A percentile compares a stretch with the other conserved stretches of the same genome.
Conservation (phyloP, 768 basidiomycete genomes). For the Mycena latifolia region DNA sequence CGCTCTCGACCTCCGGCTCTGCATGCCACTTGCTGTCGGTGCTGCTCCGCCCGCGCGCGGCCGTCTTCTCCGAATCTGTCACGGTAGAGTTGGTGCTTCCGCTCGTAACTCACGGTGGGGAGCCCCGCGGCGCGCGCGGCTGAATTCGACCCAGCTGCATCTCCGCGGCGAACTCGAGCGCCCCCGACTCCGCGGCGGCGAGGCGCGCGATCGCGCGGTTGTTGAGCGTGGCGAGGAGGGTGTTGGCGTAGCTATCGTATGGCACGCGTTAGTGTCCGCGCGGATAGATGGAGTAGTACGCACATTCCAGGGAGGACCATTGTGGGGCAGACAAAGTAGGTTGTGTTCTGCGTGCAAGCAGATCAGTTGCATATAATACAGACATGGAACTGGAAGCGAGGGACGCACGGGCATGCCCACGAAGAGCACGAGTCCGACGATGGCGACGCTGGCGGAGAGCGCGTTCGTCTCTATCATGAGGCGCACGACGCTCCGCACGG, state of each 20-base stretch:
- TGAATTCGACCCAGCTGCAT: no score
- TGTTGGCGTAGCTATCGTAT: conserved; percentile 13
- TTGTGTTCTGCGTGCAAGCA: background rate
- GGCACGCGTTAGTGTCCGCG: no score
- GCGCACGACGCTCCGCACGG: conserved; percentile 1
- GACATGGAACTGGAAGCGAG: background rate
- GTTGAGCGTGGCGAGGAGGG: conserved; percentile 16
- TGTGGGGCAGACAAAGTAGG: conserved; percentile 4
- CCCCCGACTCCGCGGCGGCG: no score
- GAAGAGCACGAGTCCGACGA: conserved; percentile 13
- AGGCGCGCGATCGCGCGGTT: background rate
- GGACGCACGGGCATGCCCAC: conserved; percentile 1
- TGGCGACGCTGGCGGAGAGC: conserved; percentile 7
- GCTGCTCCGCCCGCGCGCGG: no score
- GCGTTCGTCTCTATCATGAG: conserved; percentile 24
- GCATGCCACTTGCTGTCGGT: no score
- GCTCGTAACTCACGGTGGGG: no score
- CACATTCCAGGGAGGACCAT: conserved; percentile 1
- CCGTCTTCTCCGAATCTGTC: no score
- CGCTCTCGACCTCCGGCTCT: no score
- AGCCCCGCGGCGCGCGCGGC: no score
- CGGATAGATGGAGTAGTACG: background rate
- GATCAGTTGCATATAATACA: background rate
- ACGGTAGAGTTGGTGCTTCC: no score
- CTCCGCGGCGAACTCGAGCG: no score